These are phyloP conservation scores for Cynanchum wilfordii DNA, from an alignment of 257 asterid genomes.

Conservation along the genomic window DNA sequence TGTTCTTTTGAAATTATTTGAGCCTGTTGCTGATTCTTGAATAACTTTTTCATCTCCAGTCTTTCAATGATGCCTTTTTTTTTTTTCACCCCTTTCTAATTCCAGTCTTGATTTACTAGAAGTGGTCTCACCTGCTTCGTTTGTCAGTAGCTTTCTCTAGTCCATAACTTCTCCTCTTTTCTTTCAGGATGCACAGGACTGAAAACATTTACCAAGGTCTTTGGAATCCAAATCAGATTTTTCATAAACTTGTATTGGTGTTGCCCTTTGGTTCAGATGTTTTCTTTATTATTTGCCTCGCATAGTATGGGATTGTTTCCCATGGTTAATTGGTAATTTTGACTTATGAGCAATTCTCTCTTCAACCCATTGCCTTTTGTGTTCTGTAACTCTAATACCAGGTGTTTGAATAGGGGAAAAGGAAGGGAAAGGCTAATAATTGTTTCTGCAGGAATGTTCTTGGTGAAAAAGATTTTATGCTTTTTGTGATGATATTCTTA, in stretches of 20 bases:
- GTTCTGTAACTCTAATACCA: constrained; percentile 11
- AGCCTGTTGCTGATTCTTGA: neutral
- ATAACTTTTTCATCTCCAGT: neutral
- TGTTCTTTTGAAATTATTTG: neutral
- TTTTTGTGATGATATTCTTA: neutral
- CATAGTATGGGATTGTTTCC: neutral
- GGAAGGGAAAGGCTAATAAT: constrained; percentile 10
- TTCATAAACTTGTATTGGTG: neutral
- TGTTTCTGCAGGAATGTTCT: neutral
- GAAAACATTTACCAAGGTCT: neutral
- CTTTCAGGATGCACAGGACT: constrained; percentile 20
- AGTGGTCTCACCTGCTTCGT: neutral
- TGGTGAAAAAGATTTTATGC: neutral
- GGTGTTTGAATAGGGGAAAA: neutral
- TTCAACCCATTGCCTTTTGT: constrained; percentile 1
- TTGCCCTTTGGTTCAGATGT: constrained; percentile 2
- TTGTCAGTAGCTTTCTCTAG: too few species aligned
- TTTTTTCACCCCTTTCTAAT: too few species aligned
- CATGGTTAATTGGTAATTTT: constrained; percentile 2
- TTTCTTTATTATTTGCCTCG: neutral
- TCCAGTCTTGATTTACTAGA: neutral
- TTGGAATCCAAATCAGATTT: neutral
- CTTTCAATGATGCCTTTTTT: neutral
- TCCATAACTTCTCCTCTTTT: neutral
- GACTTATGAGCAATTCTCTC: neutral